These are phyloP conservation scores for Stagonosporopsis vannaccii DNA, from an alignment of 2,329 filamentous ascomycete genomes.

Conservation along the genomic window DNA sequence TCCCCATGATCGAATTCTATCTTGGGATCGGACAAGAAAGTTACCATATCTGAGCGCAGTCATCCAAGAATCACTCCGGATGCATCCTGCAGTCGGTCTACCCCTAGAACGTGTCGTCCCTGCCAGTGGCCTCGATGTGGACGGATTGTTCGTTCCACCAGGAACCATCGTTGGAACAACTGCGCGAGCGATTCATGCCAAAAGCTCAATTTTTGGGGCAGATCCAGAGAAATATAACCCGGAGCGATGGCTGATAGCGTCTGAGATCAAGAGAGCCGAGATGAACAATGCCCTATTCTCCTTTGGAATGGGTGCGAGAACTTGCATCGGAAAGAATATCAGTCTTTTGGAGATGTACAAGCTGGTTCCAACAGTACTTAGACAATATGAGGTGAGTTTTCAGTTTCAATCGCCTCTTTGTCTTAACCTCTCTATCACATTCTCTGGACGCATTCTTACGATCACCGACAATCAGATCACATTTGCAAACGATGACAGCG, in stretches of 20 bases:
- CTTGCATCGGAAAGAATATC: conserved; percentile 20
- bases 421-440: too few relatives aligned
- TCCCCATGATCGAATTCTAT: neutral
- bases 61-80: conserved; percentile 52
- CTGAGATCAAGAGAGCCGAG: conserved; percentile 11
- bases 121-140: conserved; percentile 31
- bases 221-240: neutral
- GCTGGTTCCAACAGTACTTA: conserved; percentile 6
- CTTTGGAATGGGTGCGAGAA: conserved; percentile 7
- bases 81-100: conserved; percentile 53
- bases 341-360: conserved; percentile 13
- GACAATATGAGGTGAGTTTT: neutral
- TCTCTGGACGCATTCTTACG: too few relatives aligned
- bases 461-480: too few relatives aligned
- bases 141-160: neutral
- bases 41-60: conserved; percentile 51
- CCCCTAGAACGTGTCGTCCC: conserved; percentile 50
- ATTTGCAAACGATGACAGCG: neutral
- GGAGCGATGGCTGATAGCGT: neutral
- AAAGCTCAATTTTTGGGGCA: neutral
- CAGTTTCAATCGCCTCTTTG: too few relatives aligned
- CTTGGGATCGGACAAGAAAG: neutral
- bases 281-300: conserved; percentile 37
- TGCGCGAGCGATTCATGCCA: neutral
- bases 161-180: neutral